Evolutionary conservation across 139 green algal species (phyloP).

Genomic region (Chlorella sp.): DNA sequence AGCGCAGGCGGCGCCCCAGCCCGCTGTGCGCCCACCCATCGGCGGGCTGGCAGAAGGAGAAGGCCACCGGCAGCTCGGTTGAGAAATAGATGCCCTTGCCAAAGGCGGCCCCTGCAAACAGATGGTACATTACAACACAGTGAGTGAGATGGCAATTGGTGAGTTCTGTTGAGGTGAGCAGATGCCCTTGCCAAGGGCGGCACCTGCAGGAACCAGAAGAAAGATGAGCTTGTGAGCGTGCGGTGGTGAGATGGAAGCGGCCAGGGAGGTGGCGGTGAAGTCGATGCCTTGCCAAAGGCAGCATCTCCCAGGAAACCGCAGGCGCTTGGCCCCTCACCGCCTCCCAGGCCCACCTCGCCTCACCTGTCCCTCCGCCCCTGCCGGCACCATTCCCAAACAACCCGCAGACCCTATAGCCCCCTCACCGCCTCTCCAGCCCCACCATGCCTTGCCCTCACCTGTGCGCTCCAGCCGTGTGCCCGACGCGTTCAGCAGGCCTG

Average conservation of each 20-base stretch:
- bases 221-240: no score
- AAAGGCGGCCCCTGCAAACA: constrained; percentile 30
- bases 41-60: constrained; percentile 18
- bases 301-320: no score
- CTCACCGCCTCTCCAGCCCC: no score
- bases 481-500: constrained; percentile 30
- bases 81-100: constrained; percentile 43
- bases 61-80: constrained; percentile 31
- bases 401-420: no score
- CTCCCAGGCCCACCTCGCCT: no score
- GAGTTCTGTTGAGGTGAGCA: constrained; percentile 16
- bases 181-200: constrained; percentile 43
- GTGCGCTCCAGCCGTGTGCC: constrained; percentile 37
- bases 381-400: no score
- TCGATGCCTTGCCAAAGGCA: no score
- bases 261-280: no score
- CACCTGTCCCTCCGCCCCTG: no score
- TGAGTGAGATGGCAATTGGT: constrained; percentile 6
- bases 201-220: constrained; percentile 11
- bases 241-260: no score
- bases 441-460: background rate
- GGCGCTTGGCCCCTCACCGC: no score
- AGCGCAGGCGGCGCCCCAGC: constrained; percentile 33
- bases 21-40: constrained; percentile 9
- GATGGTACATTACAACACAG: no score